phyloP scores from a whole-genome alignment of 2,329 filamentous ascomycete genomes.

The Aspergillus texensis region DNA sequence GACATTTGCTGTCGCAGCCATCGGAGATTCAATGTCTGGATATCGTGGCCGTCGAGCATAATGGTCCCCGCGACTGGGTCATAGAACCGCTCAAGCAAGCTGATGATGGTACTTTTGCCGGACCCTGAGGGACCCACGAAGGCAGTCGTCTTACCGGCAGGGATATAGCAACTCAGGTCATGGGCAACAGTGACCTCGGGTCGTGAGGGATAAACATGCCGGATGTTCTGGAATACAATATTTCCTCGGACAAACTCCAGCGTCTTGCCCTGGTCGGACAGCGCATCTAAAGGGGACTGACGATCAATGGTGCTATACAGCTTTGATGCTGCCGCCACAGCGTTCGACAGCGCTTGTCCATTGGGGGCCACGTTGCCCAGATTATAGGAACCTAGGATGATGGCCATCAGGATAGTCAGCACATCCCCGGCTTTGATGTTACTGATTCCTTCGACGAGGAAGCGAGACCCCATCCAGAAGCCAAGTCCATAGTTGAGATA shows the following conservation, averaged over 20 bases:
- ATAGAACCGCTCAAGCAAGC: slow-evolving; percentile 60
- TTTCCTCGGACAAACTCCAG: slow-evolving; percentile 30
- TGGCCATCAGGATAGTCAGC: slow-evolving; percentile 32
- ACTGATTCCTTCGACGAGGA: slow-evolving; percentile 22
- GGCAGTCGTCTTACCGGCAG: slow-evolving; percentile 56
- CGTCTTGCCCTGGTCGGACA: slow-evolving; percentile 27
- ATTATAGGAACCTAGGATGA: slow-evolving; percentile 42
- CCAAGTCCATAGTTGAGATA: slow-evolving; percentile 37
- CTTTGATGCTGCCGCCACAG: slow-evolving; percentile 41
- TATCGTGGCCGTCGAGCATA: slow-evolving; percentile 71
- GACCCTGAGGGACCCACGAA: slow-evolving; percentile 60
- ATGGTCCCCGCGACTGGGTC: slow-evolving; percentile 56
- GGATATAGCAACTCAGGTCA: slow-evolving; percentile 47
- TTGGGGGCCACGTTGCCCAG: slow-evolving; percentile 45
- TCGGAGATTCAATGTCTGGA: slow-evolving; percentile 70
- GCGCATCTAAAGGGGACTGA: slow-evolving; percentile 42
- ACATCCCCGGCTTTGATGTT: slow-evolving; percentile 30
- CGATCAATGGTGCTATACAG: slow-evolving; percentile 48
- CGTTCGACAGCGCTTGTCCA: slow-evolving; percentile 46
- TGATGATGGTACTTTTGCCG: slow-evolving; percentile 45
- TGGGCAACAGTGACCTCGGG: slow-evolving; percentile 48
- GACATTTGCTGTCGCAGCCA: slow-evolving; percentile 64
- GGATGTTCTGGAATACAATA: slow-evolving; percentile 47
- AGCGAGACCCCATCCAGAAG: slow-evolving; percentile 38
- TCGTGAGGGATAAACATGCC: slow-evolving; percentile 51